Evolutionary conservation across 768 basidiomycete genomes (phyloP), one percentile per base, ranked within the genome.

Genomic region (Kwoniella shandongensis): DNA sequence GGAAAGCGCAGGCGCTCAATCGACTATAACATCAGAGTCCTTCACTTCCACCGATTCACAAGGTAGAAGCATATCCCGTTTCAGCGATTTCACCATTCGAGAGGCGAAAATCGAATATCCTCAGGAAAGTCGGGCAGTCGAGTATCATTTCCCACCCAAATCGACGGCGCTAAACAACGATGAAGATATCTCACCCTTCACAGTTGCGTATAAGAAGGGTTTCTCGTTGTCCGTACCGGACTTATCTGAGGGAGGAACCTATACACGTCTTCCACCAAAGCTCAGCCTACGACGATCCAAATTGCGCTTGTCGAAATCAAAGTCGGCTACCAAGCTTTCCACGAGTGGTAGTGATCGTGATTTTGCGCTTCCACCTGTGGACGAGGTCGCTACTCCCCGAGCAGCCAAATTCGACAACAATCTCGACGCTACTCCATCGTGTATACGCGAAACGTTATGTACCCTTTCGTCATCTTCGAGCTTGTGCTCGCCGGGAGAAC

Each of bases 11-110:
- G 41, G 52, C 22, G 46, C 42, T 3, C n/a, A 44, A 30, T 63
- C 62, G 15, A 35, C 50, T 13, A 27, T 55, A 2, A 62, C 61
- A 1, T 44, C 51, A 41, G 35, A 36, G 4, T 57, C 61, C 3
- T 1, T 41, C 17, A 22, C 51, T 44, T 52, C 50, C 18, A 35
- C 51, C 20, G 50, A 59, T 17, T 52, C 57, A 1, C 44, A 52
- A 25, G 5, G 25, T 22, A 48, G 45, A 11, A 29, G 25, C 25
- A 27, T n/a, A 0, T 55, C 57, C 4, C 32, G 47, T 15, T 13
- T 63, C 7, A 59, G 57, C 32, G 44, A 27, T 23, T 64, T 48
- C 41, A 54, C 59, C 12, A 64, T 64, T 22, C 53, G 54, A n/a
- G 49, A 60, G 39, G 63, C 59, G 7, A 52, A 42, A 8, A 18